Conservation (phyloP, 805 yeast species). For the Pichia paraexigua region DNA sequence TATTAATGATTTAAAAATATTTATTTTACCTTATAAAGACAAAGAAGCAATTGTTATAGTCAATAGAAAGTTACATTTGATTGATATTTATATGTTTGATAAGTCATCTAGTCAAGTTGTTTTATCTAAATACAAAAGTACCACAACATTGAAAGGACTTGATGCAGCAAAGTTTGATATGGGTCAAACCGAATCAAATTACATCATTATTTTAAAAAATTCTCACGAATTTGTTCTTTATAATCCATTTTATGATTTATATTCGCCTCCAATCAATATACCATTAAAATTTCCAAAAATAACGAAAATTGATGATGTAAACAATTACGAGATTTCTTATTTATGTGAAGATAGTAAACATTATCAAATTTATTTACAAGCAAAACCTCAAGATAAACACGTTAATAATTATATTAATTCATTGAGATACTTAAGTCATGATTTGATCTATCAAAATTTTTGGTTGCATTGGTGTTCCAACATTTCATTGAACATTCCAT, state of each 20-base stretch:
- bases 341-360: conserved; percentile 17
- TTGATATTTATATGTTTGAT: conserved; percentile 45
- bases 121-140: conserved; percentile 18
- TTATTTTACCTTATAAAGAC: conserved; percentile 37
- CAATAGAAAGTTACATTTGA: conserved; percentile 33
- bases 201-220: conserved; percentile 35
- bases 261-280: conserved; percentile 29
- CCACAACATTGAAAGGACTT: conserved; percentile 18
- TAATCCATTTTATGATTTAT: conserved; percentile 50
- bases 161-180: conserved; percentile 35
- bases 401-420: conserved; percentile 41
- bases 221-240: conserved; percentile 33
- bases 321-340: conserved; percentile 21
- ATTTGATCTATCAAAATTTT: conserved; percentile 48
- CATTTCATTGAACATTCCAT: conserved; percentile 30
- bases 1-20: conserved; percentile 27
- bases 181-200: conserved; percentile 33
- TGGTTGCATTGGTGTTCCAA: conserved; percentile 60
- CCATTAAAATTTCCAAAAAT: conserved; percentile 18
- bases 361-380: conserved; percentile 28
- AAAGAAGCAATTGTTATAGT: conserved; percentile 57
- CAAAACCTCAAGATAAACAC: conserved; percentile 38
- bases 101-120: conserved; percentile 25
- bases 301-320: conserved; percentile 16
- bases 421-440: conserved; percentile 48